These are phyloP conservation scores for Rhizophlyctis rosea DNA, from an alignment of 192 early-diverging fungal species.

Conservation along the genomic window DNA sequence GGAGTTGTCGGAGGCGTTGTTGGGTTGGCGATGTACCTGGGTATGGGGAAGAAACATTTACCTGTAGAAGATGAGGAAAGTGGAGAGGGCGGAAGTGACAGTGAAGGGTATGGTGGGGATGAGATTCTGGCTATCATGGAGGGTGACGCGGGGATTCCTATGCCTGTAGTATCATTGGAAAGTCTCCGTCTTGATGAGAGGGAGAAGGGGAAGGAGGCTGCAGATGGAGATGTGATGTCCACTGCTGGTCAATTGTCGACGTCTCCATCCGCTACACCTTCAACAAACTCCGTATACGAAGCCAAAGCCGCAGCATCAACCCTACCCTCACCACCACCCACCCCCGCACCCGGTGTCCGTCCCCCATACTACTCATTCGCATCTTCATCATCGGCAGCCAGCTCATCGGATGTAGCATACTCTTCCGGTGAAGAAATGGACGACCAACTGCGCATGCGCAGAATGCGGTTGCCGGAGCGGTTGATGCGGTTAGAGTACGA, in stretches of 20 bases:
- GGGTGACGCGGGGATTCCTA: background rate
- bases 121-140: background rate
- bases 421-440: too few species aligned
- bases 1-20: conserved; percentile 20
- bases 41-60: background rate
- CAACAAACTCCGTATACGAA: background rate
- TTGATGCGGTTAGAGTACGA: conserved; percentile 1
- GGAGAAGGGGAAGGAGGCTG: too few species aligned
- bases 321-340: background rate
- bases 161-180: too few species aligned
- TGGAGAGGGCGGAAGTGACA: background rate
- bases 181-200: too few species aligned
- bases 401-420: background rate
- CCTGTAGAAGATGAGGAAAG: background rate
- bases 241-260: background rate
- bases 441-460: background rate
- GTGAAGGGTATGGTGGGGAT: background rate
- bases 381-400: background rate
- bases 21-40: background rate
- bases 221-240: background rate
- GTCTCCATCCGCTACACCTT: background rate
- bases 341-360: background rate
- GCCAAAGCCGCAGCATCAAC: background rate
- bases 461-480: background rate
- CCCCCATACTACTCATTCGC: background rate